Evolutionary conservation across 2,329 filamentous ascomycete species (phyloP), one percentile per base, ranked within the genome.

Genomic region (Penicillium sp.): DNA sequence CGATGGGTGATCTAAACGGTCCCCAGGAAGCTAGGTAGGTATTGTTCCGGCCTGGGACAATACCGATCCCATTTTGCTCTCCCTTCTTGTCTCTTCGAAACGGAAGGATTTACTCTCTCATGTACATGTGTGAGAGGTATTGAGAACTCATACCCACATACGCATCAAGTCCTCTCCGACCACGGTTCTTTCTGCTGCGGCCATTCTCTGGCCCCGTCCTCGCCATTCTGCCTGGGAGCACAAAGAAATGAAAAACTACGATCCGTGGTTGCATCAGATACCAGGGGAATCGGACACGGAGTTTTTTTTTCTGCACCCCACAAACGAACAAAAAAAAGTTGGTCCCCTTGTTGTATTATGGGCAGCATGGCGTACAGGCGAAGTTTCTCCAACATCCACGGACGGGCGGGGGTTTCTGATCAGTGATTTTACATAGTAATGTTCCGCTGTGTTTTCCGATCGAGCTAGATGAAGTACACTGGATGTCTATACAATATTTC

Each of bases 1-100:
- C 77, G 91, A 57, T 83, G 79, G 79, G 78, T 74, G 21, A 73
- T 72, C 38, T 74, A 60, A 61, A 25, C 19, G 13, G n/a, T n/a
- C n/a, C n/a, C n/a, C n/a, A n/a, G n/a, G n/a, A n/a, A n/a, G n/a
- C n/a, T n/a, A n/a, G n/a, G n/a, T n/a, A n/a, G n/a, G n/a, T n/a
- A n/a, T n/a, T n/a, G n/a, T n/a, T n/a, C n/a, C n/a, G n/a, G n/a
- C n/a, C n/a, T n/a, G n/a, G n/a, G n/a, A n/a, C n/a, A n/a, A n/a
- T n/a, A n/a, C n/a, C n/a, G n/a, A n/a, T 13, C 15, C 10, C 18
- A 7, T 21, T 41, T 23, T 32, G 21, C 19, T 31, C 31, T 16
- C 25, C 26, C 32, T 17, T 32, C 18, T 28, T 35, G 15, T 17
- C n/a, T 26, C 33, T 14, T 11, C 8, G n/a, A n/a, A n/a, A n/a